Percentiles rank a stretch among this genome's conserved stretches.
These are phyloP conservation scores for Ormosia emarginata DNA, from an alignment of 306 rosid genomes.

Conservation along the genomic window DNA sequence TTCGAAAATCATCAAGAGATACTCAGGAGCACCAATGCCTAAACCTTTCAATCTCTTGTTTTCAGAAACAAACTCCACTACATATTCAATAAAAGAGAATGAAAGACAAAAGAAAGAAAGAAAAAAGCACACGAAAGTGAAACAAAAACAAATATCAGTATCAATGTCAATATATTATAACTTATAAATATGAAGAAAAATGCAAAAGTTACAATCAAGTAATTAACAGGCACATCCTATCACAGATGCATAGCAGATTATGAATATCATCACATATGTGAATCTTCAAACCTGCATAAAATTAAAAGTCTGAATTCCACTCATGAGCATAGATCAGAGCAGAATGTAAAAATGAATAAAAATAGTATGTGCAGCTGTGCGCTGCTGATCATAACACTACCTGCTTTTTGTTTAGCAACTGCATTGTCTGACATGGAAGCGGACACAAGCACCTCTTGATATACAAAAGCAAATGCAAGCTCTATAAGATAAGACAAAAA, in stretches of 20 bases:
- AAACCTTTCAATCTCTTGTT: slow-evolving; percentile 89
- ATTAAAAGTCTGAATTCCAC: slow-evolving; percentile 1
- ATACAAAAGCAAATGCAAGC: slow-evolving; percentile 73
- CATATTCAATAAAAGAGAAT: slow-evolving; percentile 2
- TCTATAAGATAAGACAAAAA: slow-evolving; percentile 42
- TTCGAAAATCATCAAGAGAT: slow-evolving; percentile 97
- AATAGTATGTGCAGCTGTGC: neutral
- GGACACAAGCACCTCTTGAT: slow-evolving; percentile 60
- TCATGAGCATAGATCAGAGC: neutral
- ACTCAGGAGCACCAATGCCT: slow-evolving; percentile 95
- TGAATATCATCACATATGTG: neutral
- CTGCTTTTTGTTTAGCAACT: slow-evolving; percentile 79
- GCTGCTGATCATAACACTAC: slow-evolving; percentile 32
- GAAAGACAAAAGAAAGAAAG: neutral
- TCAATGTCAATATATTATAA: neutral
- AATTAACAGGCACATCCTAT: neutral
- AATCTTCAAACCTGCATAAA: neutral
- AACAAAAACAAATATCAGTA: neutral
- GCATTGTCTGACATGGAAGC: slow-evolving; percentile 37
- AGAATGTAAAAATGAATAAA: slow-evolving; percentile 13
- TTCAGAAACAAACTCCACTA: slow-evolving; percentile 63
- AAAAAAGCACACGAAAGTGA: neutral
- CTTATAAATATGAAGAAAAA: neutral
- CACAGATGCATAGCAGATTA: neutral
- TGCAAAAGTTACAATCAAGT: neutral